Base-by-base conservation (phyloP, 345 rosid genomes). In the Erodium maritimum region DNA sequence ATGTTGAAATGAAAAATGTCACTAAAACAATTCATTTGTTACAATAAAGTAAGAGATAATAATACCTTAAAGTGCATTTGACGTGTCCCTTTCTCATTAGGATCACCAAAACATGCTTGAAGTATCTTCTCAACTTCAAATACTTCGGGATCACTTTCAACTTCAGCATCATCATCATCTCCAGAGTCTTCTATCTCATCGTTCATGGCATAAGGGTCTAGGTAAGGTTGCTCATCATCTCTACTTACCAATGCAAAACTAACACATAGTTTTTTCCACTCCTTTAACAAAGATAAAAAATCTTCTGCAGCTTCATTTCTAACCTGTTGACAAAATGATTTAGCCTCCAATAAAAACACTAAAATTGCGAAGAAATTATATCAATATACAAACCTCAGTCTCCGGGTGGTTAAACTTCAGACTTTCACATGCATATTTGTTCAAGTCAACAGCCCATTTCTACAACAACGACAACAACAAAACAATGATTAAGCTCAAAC, bases 381-480 rank as follows among this genome's bases (percentile, higher is more conserved):
- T 1, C 17, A 54, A 55, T 23, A 8, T 51, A 54, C 20, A 1
- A 67, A 90, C 95, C 75, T 67, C 55, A 34, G 95, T 80, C 65
- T 81, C 75, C 0, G 73, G 85, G 61, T 87, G 97, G 52, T 90
- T 90, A 42, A 72, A 60, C 45, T 67, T 68, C 4, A 90, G 66
- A 65, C 84, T 84, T 52, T 75, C 64, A 52, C 90, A 85, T 0
- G 95, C 93, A 65, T 69, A 65, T 46, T 63, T 21, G 18, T 85
- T 83, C 9, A 79, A 9, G 63, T 90, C 97, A 37, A 90, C 88
- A 5, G 93, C 93, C 95, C 97, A 85, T 75, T 45, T 78, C 97
- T 87, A 21, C 18, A 59, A 33, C 60, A 46, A 12, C 54, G 58
- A 55, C 97, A 84, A 21, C 18, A 59, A 33, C 60, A 46, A 12